Base-by-base conservation (phyloP, 257 asterid species). In the Mentha longifolia region DNA sequence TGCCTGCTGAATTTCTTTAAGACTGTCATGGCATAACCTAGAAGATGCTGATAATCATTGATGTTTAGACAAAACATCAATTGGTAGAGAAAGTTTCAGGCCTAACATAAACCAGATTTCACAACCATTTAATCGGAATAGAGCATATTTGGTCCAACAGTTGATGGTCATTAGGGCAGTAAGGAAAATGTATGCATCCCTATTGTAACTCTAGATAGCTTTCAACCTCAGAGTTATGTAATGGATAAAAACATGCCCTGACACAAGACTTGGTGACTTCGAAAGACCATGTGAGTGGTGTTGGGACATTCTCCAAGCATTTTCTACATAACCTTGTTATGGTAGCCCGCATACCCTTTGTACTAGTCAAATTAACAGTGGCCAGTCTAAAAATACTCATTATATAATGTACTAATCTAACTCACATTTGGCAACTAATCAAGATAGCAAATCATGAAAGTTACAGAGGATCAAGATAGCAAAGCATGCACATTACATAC, bases 31-130 rank as follows among this genome's bases (percentile, higher is more conserved):
- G 61, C 30, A 49, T 31, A 65, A 55, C 2, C n/a, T 45, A 57
- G 55, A 70, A 33, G 61, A 73, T 57, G 56, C 49, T 11, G 20
- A 35, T 25, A 37, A 59, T 50, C 45, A 78, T 49, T 56, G 13
- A 28, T 64, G 30, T 37, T 49, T 25, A 56, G 15, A 67, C 47
- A 55, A 19, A 59, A 58, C 58, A 72, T 47, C 65, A 70, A 6
- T 41, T 16, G 30, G 6, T 12, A 17, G 63, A 33, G 51, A 69
- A 25, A 56, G 55, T 10, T n/a, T 9, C 33, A 33, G 58, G 30
- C 8, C 46, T 16, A 41, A 58, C 8, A 58, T 43, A 66, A 17
- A 58, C 42, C 2, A 39, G 19, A 51, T 9, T 7, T 2, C 5
- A 25, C 7, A 60, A n/a, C 37, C 15, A 73, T 11, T 12, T 25